Evolutionary conservation across 2,329 filamentous ascomycete species (phyloP).

Genomic region (Alternaria sp.): DNA sequence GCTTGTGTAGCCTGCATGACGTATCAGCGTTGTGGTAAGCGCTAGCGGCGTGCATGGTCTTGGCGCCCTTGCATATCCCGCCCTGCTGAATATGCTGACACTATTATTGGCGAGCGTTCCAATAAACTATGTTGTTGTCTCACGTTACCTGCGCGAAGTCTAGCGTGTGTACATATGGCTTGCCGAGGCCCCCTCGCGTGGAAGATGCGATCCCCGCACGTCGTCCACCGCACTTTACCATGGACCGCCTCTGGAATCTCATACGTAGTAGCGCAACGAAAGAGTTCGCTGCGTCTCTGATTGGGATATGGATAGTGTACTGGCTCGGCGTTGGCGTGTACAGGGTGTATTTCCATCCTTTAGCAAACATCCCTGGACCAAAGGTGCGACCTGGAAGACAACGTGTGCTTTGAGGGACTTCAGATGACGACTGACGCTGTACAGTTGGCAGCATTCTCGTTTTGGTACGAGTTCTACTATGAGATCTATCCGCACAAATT

Average conservation of each 20-base stretch:
- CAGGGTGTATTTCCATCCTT: neutral
- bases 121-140: neutral
- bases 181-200: neutral
- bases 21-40: neutral
- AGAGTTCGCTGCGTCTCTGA: neutral
- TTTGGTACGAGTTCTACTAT: slow-evolving; percentile 41
- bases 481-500: slow-evolving; percentile 27
- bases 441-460: neutral
- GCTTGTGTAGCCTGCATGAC: neutral
- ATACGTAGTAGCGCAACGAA: neutral
- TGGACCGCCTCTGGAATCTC: neutral
- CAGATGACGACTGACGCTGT: accelerated
- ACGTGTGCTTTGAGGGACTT: neutral
- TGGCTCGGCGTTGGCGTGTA: neutral
- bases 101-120: neutral
- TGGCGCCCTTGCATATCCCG: neutral
- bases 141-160: neutral
- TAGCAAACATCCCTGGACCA: neutral
- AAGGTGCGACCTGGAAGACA: neutral
- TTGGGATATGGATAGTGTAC: neutral
- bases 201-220: neutral
- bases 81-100: neutral
- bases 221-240: neutral
- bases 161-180: neutral
- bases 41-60: neutral